Evolutionary conservation across 805 yeast species (phyloP).

Genomic region (Torulaspora maleeae): DNA sequence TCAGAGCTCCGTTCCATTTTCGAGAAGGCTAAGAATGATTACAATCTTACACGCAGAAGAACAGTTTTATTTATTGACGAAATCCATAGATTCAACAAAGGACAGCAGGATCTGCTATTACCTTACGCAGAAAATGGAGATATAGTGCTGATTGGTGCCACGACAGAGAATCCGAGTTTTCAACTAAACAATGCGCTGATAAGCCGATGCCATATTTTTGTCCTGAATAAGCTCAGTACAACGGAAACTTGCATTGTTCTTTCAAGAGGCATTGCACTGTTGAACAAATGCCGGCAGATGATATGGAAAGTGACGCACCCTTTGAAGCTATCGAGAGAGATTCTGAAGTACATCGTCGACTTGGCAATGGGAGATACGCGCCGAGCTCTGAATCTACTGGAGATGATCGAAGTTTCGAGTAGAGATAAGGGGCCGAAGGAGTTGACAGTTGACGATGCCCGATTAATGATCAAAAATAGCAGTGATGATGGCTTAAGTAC

Average conservation of each 20-base stretch:
- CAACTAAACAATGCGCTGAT: slow-evolving; percentile 76
- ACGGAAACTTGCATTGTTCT: slow-evolving; percentile 52
- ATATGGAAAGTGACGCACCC: slow-evolving; percentile 39
- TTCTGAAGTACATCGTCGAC: slow-evolving; percentile 63
- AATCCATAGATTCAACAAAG: slow-evolving; percentile 78
- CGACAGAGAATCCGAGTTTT: slow-evolving; percentile 90
- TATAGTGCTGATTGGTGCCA: slow-evolving; percentile 86
- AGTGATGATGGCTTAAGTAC: slow-evolving; percentile 37
- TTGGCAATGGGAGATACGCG: slow-evolving; percentile 88
- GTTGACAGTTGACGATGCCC: slow-evolving; percentile 31
- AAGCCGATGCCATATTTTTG: slow-evolving; percentile 79
- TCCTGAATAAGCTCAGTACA: slow-evolving; percentile 48
- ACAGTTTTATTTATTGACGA: slow-evolving; percentile 87
- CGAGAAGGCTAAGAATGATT: slow-evolving; percentile 38
- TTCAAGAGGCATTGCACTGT: slow-evolving; percentile 50
- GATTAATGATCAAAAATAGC: slow-evolving; percentile 44
- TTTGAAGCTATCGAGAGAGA: slow-evolving; percentile 50
- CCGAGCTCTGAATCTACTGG: slow-evolving; percentile 73
- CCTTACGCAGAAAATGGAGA: slow-evolving; percentile 83
- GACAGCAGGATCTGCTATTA: slow-evolving; percentile 83
- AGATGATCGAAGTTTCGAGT: slow-evolving; percentile 66
- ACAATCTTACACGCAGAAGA: slow-evolving; percentile 42
- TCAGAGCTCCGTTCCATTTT: slow-evolving; percentile 61
- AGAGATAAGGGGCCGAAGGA: slow-evolving; percentile 42
- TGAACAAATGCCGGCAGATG: slow-evolving; percentile 57